Base-by-base conservation (phyloP, 2,329 filamentous ascomycete species). In the Penicillium sp. region DNA sequence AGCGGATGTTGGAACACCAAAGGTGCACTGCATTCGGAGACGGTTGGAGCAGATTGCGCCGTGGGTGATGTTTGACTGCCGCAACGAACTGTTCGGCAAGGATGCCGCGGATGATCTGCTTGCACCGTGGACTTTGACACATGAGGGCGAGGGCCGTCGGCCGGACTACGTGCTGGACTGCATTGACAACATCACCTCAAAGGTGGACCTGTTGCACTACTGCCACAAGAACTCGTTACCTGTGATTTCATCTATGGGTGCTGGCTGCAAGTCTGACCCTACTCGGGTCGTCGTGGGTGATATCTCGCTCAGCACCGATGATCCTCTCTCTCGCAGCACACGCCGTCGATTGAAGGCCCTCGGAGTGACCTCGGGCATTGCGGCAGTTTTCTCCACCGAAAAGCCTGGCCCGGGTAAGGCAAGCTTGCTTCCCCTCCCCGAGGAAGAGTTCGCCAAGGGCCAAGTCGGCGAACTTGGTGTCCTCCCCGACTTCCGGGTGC, bases 101-200 rank as follows among this genome's bases (percentile, higher is more conserved):
- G 70, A 77, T 14, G 84, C 79, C 9, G 91, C 91, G 0, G 80
- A 81, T 6, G 69, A 74, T 10, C 76, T 96, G 56, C 76, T 99
- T 38, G 83, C 76, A 0, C 77, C 83, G 0, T 91, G 90, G 85
- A 73, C 76, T 11, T 59, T 70, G 57, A 14, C 82, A 81, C 66
- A 70, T 27, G 64, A 67, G 6, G 68, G 71, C 16, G 64, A 67
- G 30, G 69, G 69, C n/a, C 69, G 64, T 42, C 80, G 80, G 63
- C 91, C 92, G 1, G 87, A 92, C 63, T 99, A 87, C 65, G 85
- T 99, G n/a, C 84, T 99, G 31, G 94, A 99, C 72, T 95, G 92
- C 20, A 99, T 99, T 60, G 94, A 99, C 72, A 97, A 99, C 68
- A 97, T 99, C 56, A 90, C 96, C 46, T 95, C 90, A 48, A 99